A percentile compares a stretch with the other conserved stretches of the same genome.
These are phyloP conservation scores for Symmetrospora coprosmae DNA, from an alignment of 768 basidiomycete genomes.

Conservation along the genomic window DNA sequence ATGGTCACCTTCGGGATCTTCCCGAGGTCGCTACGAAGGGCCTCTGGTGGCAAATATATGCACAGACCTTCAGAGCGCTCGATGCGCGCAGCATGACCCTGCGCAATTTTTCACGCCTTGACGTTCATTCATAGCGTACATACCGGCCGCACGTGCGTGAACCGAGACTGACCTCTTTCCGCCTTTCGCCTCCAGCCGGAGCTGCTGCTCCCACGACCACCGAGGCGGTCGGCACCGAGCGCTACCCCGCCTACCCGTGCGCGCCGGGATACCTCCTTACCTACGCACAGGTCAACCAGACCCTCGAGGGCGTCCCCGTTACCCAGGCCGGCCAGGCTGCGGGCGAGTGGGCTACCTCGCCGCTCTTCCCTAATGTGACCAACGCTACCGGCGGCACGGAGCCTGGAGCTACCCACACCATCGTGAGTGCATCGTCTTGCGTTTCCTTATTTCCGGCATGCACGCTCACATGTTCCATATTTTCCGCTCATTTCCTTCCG, in stretches of 20 bases:
- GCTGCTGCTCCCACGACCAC: too few species aligned
- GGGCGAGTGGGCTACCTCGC: constrained; percentile 7
- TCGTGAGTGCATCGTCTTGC: constrained; percentile 3
- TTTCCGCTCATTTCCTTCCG: neutral
- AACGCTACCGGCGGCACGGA: constrained; percentile 1
- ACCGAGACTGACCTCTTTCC: too few species aligned
- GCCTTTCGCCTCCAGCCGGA: too few species aligned
- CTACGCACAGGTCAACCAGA: constrained; percentile 10
- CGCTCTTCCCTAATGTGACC: constrained; percentile 15
- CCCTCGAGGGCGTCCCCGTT: neutral
- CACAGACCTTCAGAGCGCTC: too few species aligned
- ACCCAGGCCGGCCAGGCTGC: neutral
- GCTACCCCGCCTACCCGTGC: constrained; percentile 6
- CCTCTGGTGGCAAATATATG: too few species aligned
- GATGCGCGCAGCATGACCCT: too few species aligned
- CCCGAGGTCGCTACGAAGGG: too few species aligned
- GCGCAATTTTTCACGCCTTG: too few species aligned
- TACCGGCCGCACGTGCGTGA: too few species aligned
- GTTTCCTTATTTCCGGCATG: neutral
- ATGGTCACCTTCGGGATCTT: too few species aligned
- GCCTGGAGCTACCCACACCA: constrained; percentile 16
- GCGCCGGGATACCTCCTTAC: constrained; percentile 16
- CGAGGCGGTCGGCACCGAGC: too few species aligned
- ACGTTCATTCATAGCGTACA: too few species aligned
- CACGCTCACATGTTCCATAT: neutral